Base-by-base conservation (phyloP, 148 eudicot species). In the Mesembryanthemum crystallinum region DNA sequence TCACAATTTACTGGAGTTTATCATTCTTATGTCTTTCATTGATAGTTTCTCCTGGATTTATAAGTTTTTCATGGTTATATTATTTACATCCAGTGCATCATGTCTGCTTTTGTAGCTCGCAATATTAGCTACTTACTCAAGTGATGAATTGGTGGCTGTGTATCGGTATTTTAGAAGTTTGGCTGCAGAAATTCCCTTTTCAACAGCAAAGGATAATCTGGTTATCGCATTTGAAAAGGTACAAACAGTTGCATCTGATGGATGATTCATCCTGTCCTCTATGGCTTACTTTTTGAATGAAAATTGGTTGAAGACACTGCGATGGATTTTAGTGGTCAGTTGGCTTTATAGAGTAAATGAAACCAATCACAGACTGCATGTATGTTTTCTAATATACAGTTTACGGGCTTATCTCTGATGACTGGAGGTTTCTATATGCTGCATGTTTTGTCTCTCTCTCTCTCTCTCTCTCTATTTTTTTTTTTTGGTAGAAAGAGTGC, bases 111-210 rank as follows among this genome's bases (percentile, higher is more conserved):
- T 72, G 47, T 75, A 88, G 91, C 91, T 88, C 84, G 91, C 89
- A 69, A 88, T 88, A 71, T 58, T 88, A 78, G 85, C 91, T 76
- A 82, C 88, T 51, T 88, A 88, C 71, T 76, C 89, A 39, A 81
- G 87, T 25, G 89, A 88, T 78, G 91, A 88, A 32, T 63, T 88
- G 77, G 86, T 74, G 71, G 89, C 84, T 69, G 83, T 88, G 24
- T 88, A 88, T 82, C 87, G 89, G 57, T 86, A 88, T 76, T 86
- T 86, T 74, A 85, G 91, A 80, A 88, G 91, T 72, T 84, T 88
- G 67, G 91, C 91, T 47, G 86, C 85, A 8, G 91, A 88, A 47
- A 62, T 81, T 54, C 82, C 91, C 23, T 88, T 86, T 72, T 72
- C 84, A 59, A 88, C 88, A 69, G 91, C 91, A 28, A 88, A 81